Percentiles rank a stretch among this genome's conserved stretches.
Conservation (phyloP, 306 rosid genomes). For the Quercus berberidifolia region DNA sequence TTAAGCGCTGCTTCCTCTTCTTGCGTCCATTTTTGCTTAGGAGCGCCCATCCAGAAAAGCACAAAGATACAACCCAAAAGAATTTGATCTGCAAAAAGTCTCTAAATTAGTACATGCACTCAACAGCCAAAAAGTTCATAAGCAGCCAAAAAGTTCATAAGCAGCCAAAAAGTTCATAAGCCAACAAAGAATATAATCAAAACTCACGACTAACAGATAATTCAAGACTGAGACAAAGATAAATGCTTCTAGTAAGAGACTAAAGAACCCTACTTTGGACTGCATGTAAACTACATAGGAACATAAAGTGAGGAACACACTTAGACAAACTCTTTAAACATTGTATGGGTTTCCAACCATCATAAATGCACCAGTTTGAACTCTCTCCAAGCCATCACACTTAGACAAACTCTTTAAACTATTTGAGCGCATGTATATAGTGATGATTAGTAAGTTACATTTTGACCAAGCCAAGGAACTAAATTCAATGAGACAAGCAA, state of each 20-base stretch:
- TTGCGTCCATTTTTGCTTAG: slow-evolving; percentile 92
- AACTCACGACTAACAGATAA: background rate
- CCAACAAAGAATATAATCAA: background rate
- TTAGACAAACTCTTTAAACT: background rate
- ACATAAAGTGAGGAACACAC: no score
- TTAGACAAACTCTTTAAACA: no score
- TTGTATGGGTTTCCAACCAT: no score
- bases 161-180: background rate
- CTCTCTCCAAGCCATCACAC: background rate
- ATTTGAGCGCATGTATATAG: no score
- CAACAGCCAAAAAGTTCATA: background rate
- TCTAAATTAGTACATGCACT: background rate
- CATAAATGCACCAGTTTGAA: no score
- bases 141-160: background rate
- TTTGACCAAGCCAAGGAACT: no score
- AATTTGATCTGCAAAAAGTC: slow-evolving; percentile 28
- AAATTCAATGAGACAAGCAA: no score
- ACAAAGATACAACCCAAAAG: slow-evolving; percentile 14
- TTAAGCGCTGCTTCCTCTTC: slow-evolving; percentile 96
- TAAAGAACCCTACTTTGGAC: background rate
- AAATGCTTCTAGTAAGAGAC: background rate
- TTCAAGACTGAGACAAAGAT: background rate
- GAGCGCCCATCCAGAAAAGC: slow-evolving; percentile 79
- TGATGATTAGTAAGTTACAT: no score
- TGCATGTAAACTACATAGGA: background rate